Conservation (phyloP, 2,329 filamentous ascomycete species). For the Chrysoporthe deuterocubensis region DNA sequence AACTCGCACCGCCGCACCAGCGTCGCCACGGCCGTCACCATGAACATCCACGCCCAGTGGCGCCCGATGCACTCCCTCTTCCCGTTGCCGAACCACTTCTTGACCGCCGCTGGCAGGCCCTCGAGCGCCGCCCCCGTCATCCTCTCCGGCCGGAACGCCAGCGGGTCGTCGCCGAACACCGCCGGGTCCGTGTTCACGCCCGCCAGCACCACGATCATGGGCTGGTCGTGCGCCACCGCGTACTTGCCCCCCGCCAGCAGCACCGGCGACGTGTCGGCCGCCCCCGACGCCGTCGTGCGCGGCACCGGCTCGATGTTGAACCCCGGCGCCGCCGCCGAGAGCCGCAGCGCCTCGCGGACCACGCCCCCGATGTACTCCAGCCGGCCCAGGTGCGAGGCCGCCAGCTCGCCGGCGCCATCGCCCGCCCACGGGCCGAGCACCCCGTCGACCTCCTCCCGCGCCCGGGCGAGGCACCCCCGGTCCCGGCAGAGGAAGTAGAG, state of each 20-base stretch:
- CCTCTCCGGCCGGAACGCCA: slow-evolving; percentile 51
- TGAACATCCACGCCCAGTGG: slow-evolving; percentile 54
- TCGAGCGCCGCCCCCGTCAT: slow-evolving; percentile 53
- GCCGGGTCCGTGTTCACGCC: slow-evolving; percentile 54
- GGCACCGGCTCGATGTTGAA: slow-evolving; percentile 58
- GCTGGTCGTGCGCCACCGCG: slow-evolving; percentile 51
- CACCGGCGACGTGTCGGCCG: slow-evolving; percentile 47
- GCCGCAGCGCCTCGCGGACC: slow-evolving; percentile 57
- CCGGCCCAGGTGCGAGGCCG: slow-evolving; percentile 52
- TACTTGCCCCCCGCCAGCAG: slow-evolving; percentile 54
- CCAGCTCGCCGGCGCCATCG: slow-evolving; percentile 44
- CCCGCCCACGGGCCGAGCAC: slow-evolving; percentile 43
- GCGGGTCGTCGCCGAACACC: slow-evolving; percentile 50
- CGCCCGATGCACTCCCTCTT: slow-evolving; percentile 57
- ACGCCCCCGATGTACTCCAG: slow-evolving; percentile 59
- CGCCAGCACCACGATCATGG: slow-evolving; percentile 54
- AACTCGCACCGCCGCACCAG: slow-evolving; percentile 52
- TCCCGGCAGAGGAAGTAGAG: slow-evolving; percentile 58
- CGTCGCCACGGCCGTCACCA: slow-evolving; percentile 46
- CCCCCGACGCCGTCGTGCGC: slow-evolving; percentile 35
- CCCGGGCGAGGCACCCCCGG: slow-evolving; percentile 50
- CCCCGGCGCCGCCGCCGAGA: slow-evolving; percentile 57
- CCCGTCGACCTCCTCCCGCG: slow-evolving; percentile 57
- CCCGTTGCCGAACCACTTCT: slow-evolving; percentile 57
- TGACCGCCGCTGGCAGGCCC: slow-evolving; percentile 47